These are phyloP conservation scores for Obelidium mucronatum DNA, from an alignment of 192 early-diverging fungal species.

Conservation along the genomic window DNA sequence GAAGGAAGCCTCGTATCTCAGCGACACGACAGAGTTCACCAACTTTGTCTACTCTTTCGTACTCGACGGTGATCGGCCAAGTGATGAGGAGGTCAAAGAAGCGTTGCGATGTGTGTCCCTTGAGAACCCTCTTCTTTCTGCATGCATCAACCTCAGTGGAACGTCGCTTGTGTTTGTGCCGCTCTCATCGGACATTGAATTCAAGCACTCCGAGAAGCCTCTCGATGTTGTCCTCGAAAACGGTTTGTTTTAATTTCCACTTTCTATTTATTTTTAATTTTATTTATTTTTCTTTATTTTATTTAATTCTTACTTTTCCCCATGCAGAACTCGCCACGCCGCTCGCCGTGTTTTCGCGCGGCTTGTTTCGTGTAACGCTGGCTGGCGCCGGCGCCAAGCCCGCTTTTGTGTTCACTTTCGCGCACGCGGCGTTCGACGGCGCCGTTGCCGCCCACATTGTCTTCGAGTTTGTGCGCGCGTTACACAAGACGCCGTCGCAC, in stretches of 20 bases:
- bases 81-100: neutral
- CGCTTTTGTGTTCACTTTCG: conserved; percentile 16
- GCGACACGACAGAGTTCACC: conserved; percentile 9
- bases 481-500: neutral
- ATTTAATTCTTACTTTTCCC: no score
- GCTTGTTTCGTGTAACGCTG: neutral
- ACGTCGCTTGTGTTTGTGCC: neutral
- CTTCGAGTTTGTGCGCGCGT: neutral
- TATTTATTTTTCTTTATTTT: no score
- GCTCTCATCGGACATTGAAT: neutral
- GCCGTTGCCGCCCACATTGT: neutral
- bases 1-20: conserved; percentile 12
- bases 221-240: neutral
- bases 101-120: neutral
- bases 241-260: no score
- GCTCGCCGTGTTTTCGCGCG: neutral
- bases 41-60: conserved; percentile 17
- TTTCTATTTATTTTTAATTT: no score
- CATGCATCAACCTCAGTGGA: neutral
- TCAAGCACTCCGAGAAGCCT: neutral
- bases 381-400: neutral
- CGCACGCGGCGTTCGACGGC: conserved; percentile 26
- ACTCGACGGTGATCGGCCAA: neutral
- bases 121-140: neutral
- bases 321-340: conserved; percentile 20